Percentiles rank a stretch among this genome's conserved stretches.
phyloP scores from a whole-genome alignment of 805 yeast species.

The Candida tammaniensis region DNA sequence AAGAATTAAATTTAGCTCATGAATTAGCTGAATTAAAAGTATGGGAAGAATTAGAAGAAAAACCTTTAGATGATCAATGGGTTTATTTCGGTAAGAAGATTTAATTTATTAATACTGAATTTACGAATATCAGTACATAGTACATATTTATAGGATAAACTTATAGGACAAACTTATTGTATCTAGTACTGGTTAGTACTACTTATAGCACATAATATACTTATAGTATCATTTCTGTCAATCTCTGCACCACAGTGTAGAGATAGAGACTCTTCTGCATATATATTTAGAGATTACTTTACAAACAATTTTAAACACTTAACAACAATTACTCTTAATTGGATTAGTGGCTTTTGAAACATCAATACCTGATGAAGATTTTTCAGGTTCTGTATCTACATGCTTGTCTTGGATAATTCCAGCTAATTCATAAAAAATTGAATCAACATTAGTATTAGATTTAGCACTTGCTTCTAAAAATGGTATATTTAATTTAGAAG shows the following conservation, averaged over 20 bases:
- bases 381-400: constrained; percentile 36
- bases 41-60: constrained; percentile 81
- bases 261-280: too few relatives aligned
- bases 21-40: constrained; percentile 64
- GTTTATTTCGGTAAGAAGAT: constrained; percentile 68
- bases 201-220: too few relatives aligned
- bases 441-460: constrained; percentile 87
- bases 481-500: constrained; percentile 81
- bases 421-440: constrained; percentile 87
- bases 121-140: too few relatives aligned
- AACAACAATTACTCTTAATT: constrained; percentile 40
- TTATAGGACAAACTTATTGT: too few relatives aligned
- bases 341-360: constrained; percentile 30
- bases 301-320: too few relatives aligned
- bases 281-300: too few relatives aligned
- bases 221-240: too few relatives aligned
- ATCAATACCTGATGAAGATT: constrained; percentile 28
- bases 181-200: too few relatives aligned
- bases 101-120: too few relatives aligned
- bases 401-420: constrained; percentile 80
- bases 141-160: not conserved
- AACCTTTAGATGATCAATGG: constrained; percentile 83
- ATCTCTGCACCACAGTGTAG: too few relatives aligned
- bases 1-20: constrained; percentile 67
- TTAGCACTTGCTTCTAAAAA: constrained; percentile 97